Percentiles rank a stretch among this genome's conserved stretches.
phyloP scores from a whole-genome alignment of 768 basidiomycete species.

The Amanita rimosa region DNA sequence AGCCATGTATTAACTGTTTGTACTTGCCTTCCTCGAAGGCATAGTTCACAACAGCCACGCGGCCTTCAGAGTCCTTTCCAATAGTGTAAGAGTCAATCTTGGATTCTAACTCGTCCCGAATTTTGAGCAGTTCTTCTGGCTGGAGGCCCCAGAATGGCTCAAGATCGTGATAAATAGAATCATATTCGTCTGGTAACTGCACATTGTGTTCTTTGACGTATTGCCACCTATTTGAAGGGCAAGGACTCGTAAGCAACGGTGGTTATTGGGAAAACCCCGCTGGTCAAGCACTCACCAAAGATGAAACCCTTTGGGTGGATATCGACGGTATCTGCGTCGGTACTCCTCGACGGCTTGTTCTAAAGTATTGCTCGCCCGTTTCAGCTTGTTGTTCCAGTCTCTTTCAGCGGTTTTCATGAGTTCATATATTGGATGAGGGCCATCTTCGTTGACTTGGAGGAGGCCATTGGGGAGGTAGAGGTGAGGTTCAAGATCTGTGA shows the following conservation, averaged over 20 bases:
- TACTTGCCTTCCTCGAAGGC: constrained; percentile 25
- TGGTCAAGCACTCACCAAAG: constrained; percentile 60
- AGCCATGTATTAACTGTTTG: constrained; percentile 22
- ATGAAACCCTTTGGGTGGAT: constrained; percentile 84
- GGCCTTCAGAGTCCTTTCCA: constrained; percentile 18
- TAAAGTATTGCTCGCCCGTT: constrained; percentile 65
- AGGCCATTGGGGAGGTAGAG: constrained; percentile 25
- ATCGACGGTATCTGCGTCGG: constrained; percentile 55
- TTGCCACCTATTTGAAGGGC: constrained; percentile 26
- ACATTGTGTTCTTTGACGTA: constrained; percentile 60
- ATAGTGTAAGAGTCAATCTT: constrained; percentile 31
- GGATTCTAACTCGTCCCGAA: constrained; percentile 24
- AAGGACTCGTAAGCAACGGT: neutral
- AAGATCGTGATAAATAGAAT: constrained; percentile 60
- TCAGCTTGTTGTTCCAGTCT: constrained; percentile 46
- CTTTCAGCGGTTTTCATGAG: constrained; percentile 64
- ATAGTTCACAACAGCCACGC: constrained; percentile 20
- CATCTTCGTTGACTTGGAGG: constrained; percentile 27
- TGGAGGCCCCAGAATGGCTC: constrained; percentile 74
- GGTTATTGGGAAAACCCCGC: neutral
- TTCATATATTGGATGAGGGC: constrained; percentile 64
- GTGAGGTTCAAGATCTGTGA: constrained; percentile 15
- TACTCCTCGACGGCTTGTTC: constrained; percentile 72
- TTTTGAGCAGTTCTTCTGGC: constrained; percentile 25
- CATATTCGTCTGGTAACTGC: constrained; percentile 82